Evolutionary conservation across 2,329 filamentous ascomycete species (phyloP), one percentile per base, ranked within the genome.

Genomic region (Coniochaeta pulveracea): DNA sequence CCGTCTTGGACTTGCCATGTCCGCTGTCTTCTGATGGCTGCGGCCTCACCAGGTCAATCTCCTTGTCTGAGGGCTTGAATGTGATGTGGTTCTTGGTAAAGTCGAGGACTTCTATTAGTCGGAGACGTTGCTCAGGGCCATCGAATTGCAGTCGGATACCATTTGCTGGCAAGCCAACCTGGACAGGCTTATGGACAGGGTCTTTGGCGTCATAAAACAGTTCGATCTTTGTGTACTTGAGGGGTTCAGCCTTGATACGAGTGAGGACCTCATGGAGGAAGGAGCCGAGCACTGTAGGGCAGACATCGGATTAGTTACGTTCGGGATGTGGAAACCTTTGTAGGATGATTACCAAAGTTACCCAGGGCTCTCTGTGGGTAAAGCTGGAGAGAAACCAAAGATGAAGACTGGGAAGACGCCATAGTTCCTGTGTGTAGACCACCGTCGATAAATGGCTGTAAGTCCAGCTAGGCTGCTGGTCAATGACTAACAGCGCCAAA

Each of bases 81-180:
- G 79, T 76, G 40, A 96, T 74, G 40, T 78, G 73, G 40, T 77
- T 85, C 54, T 85, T 91, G 29, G 80, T 77, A 51, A 98, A 95
- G 58, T 96, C 86, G 34, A 85, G 59, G 6, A 96, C 76, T 56
- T 98, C 91, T 45, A 98, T 85, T 40, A 98, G 62, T 3, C 91
- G 82, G 26, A 98, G 63, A 22, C 89, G 76, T 57, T 98, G 91
- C 48, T 96, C 88, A 4, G 84, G 78, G 0, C 88, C 91, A 51
- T 98, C 91, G 51, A 98, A 98, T 26, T 85, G 85, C 34, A 98
- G 62, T 10, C 89, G 81, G 19, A 98, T 57, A 18, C 91, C 91
- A 57, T 96, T 98, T 4, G 75, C 70, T 1, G 88, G 83, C 4
- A 98, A 72, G 12, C 68, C 69, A 35, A 96, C 58, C 26, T 84